These are phyloP conservation scores for Fusarium neocosmosporiellum DNA, from an alignment of 2,329 filamentous ascomycete genomes.

Conservation along the genomic window DNA sequence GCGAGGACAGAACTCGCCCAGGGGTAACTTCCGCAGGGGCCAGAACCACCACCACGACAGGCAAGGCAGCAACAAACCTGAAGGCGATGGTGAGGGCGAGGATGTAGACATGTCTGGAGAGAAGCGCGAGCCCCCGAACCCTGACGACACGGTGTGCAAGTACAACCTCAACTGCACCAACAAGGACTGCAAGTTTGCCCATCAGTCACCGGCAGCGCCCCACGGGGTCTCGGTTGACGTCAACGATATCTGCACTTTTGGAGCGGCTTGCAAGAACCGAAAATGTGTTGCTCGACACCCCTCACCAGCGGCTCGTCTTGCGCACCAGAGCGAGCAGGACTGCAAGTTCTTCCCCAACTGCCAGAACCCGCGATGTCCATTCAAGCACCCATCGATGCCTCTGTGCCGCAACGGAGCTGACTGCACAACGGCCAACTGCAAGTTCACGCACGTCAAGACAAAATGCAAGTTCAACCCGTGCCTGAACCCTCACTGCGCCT, in stretches of 20 bases:
- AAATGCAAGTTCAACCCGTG: conserved; percentile 94
- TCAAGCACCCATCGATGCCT: conserved; percentile 88
- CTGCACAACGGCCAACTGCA: conserved; percentile 84
- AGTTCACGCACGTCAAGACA: conserved; percentile 87
- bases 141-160: conserved; percentile 81
- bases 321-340: conserved; percentile 84
- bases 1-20: conserved; percentile 69
- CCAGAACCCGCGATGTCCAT: conserved; percentile 87
- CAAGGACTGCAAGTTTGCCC: conserved; percentile 89
- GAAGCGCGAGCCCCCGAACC: conserved; percentile 65
- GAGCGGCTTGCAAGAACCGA: conserved; percentile 92
- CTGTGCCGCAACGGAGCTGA: conserved; percentile 92
- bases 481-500: conserved; percentile 86
- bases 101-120: conserved; percentile 72
- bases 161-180: conserved; percentile 92
- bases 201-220: conserved; percentile 91
- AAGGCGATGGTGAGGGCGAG: conserved; percentile 60
- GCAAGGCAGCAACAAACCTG: conserved; percentile 49
- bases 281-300: conserved; percentile 95
- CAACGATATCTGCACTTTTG: conserved; percentile 83
- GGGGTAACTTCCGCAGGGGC: conserved; percentile 64
- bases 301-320: conserved; percentile 83
- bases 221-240: conserved; percentile 82
- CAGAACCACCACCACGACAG: conserved; percentile 56
- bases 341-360: conserved; percentile 95